Conservation (phyloP, 805 yeast genomes). For the Candida manassasensis region DNA sequence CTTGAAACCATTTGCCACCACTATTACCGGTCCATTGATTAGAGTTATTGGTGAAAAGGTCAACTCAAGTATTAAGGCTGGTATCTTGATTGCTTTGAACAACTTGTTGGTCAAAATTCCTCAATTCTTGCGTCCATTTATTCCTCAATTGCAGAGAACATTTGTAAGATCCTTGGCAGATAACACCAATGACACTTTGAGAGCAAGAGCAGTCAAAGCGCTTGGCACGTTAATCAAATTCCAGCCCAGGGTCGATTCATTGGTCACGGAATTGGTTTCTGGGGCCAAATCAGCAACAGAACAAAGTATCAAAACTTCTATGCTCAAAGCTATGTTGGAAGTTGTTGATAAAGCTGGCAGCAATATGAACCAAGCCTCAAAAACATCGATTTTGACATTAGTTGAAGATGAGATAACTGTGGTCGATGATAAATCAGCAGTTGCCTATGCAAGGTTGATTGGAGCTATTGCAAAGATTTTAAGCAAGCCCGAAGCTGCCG, state of each 20-base stretch:
- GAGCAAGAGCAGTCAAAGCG: constrained; percentile 85
- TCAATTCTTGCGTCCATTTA: constrained; percentile 85
- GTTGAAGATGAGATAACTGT: constrained; percentile 64
- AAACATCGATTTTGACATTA: constrained; percentile 60
- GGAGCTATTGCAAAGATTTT: constrained; percentile 73
- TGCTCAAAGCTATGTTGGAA: constrained; percentile 79
- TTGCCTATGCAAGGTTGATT: constrained; percentile 72
- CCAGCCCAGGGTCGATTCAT: constrained; percentile 92
- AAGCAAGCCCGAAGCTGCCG: constrained; percentile 57
- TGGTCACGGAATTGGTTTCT: constrained; percentile 74
- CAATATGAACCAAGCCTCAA: constrained; percentile 71
- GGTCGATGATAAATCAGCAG: constrained; percentile 56
- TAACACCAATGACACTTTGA: constrained; percentile 61
- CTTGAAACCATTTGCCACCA: constrained; percentile 84
- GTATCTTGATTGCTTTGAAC: constrained; percentile 83
- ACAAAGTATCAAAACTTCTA: constrained; percentile 74
- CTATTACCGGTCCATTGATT: constrained; percentile 94
- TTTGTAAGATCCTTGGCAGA: constrained; percentile 90
- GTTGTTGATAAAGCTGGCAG: constrained; percentile 77
- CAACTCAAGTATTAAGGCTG: constrained; percentile 85
- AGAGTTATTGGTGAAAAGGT: constrained; percentile 97
- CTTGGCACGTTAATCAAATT: constrained; percentile 81
- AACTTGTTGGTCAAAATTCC: constrained; percentile 79
- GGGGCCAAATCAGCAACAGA: constrained; percentile 68
- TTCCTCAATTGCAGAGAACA: constrained; percentile 96